These are phyloP conservation scores for Volvariella volvacea DNA, from an alignment of 1,284 basidiomycete species.

Conservation along the genomic window DNA sequence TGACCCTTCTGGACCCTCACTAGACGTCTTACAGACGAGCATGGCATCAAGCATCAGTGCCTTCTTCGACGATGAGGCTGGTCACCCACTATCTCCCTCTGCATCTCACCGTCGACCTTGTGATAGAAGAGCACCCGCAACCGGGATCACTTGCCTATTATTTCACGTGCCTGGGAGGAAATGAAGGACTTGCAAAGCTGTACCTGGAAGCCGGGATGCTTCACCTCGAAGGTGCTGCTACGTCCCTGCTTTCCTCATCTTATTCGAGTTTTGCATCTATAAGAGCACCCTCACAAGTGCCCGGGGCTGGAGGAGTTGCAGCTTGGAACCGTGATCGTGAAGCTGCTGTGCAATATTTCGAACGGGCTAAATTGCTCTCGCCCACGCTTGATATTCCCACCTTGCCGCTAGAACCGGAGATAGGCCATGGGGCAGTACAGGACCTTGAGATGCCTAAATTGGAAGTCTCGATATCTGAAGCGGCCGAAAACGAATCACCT, in stretches of 20 bases:
- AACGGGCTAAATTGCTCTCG: slow-evolving; percentile 52
- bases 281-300: slow-evolving; percentile 32
- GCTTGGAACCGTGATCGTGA: slow-evolving; percentile 68
- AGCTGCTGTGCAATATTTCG: slow-evolving; percentile 61
- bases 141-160: slow-evolving; percentile 55
- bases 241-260: slow-evolving; percentile 57
- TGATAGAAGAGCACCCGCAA: slow-evolving; percentile 23
- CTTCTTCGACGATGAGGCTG: slow-evolving; percentile 68
- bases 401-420: slow-evolving; percentile 43
- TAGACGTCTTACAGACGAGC: slow-evolving; percentile 51
- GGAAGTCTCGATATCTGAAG: slow-evolving; percentile 31
- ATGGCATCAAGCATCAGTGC: slow-evolving; percentile 69
- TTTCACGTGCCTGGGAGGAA: slow-evolving; percentile 56
- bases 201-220: slow-evolving; percentile 71
- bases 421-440: slow-evolving; percentile 21
- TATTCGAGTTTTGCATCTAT: slow-evolving; percentile 70
- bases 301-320: slow-evolving; percentile 47
- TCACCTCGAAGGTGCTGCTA: slow-evolving; percentile 68
- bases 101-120: slow-evolving; percentile 31
- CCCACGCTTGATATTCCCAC: slow-evolving; percentile 61
- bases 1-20: too few relatives aligned
- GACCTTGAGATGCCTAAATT: slow-evolving; percentile 61
- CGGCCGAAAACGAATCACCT: slow-evolving; percentile 32
- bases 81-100: slow-evolving; percentile 63
- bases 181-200: slow-evolving; percentile 56